These are phyloP conservation scores for Skeletonema marinoi DNA, from an alignment of 108 stramenopile genomes.

Conservation along the genomic window DNA sequence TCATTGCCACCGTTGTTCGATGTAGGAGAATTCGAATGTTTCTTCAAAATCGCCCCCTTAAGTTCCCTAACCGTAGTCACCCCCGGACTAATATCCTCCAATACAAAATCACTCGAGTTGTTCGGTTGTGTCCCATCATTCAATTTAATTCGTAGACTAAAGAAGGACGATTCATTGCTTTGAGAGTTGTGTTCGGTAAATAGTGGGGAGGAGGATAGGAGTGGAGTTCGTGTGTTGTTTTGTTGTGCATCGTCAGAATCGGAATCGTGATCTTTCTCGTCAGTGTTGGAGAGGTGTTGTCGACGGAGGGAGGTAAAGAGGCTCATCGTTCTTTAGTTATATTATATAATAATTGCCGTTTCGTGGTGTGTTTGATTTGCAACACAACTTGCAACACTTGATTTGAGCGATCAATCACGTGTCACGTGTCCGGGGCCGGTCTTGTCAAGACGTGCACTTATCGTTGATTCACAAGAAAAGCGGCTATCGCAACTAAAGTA, in stretches of 20 bases:
- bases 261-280: not conserved
- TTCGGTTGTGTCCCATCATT: conserved; percentile 14
- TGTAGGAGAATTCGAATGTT: not conserved
- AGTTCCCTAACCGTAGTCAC: conserved; percentile 2
- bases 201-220: not conserved
- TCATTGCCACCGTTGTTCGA: not conserved
- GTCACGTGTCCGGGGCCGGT: too few species aligned
- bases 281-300: not conserved
- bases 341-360: too few species aligned
- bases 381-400: too few species aligned
- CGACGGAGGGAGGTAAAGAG: not conserved
- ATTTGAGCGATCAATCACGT: too few species aligned
- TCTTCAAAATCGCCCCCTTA: conserved; percentile 21
- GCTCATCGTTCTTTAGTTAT: not conserved
- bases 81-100: not conserved
- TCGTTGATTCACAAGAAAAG: too few species aligned
- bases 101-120: not conserved
- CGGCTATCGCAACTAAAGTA: too few species aligned
- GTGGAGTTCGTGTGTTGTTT: not conserved
- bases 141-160: conserved; percentile 30
- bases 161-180: not conserved
- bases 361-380: too few species aligned
- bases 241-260: not conserved
- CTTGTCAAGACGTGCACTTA: too few species aligned
- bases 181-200: not conserved